A percentile compares a stretch with the other conserved stretches of the same genome.
These are phyloP conservation scores for Spathaspora jeffriesii DNA, from an alignment of 1,139 yeast genomes.

Conservation along the genomic window DNA sequence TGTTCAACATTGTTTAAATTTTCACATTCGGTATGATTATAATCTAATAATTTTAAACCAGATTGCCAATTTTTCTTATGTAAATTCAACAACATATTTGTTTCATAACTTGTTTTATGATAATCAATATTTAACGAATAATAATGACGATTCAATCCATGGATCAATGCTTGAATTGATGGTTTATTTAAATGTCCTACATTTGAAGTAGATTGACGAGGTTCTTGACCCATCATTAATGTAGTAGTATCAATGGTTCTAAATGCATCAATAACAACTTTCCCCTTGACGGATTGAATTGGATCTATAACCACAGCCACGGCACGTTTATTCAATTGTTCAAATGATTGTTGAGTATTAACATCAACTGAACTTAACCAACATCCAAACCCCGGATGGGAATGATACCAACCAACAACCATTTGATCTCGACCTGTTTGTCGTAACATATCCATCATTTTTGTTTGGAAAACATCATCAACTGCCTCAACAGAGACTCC, in stretches of 20 bases:
- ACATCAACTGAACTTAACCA: slow-evolving; percentile 98
- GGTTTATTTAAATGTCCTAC: slow-evolving; percentile 96
- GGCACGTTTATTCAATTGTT: slow-evolving; percentile 90
- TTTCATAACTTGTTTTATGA: slow-evolving; percentile 90
- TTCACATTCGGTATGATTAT: slow-evolving; percentile 73
- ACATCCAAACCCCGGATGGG: slow-evolving; percentile 99
- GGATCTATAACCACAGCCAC: slow-evolving; percentile 99
- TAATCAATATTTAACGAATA: slow-evolving; percentile 95
- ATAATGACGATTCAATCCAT: slow-evolving; percentile 96
- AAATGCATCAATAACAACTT: slow-evolving; percentile 98
- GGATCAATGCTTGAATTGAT: slow-evolving; percentile 96
- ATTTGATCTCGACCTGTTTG: slow-evolving; percentile 98
- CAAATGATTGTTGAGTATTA: slow-evolving; percentile 96
- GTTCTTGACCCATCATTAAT: slow-evolving; percentile 95
- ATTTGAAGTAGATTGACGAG: slow-evolving; percentile 96
- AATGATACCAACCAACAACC: slow-evolving; percentile 99
- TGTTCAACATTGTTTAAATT: slow-evolving; percentile 73
- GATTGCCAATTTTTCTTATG: slow-evolving; percentile 98
- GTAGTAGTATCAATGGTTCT: slow-evolving; percentile 89
- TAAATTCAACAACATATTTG: slow-evolving; percentile 89
- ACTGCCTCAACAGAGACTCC: slow-evolving; percentile 99
- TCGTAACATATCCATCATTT: slow-evolving; percentile 99
- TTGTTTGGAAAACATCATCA: slow-evolving; percentile 97
- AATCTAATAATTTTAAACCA: slow-evolving; percentile 80
- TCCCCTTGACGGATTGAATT: slow-evolving; percentile 97